Base-by-base conservation (phyloP, 2,329 filamentous ascomycete genomes). In the Arthrocladium fulminans region DNA sequence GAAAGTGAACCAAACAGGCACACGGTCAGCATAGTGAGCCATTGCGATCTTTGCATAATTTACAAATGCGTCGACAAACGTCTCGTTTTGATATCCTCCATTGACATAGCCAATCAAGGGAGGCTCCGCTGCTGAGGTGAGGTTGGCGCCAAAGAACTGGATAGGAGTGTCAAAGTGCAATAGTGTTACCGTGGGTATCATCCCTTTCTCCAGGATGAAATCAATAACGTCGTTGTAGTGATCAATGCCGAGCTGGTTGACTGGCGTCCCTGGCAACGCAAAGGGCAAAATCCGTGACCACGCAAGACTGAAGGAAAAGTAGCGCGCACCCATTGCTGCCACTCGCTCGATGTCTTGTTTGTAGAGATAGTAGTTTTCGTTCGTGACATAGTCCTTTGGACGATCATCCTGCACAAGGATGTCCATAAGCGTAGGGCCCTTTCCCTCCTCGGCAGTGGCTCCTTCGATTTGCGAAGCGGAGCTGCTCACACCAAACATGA, bases 201-300 rank as follows among this genome's bases (percentile, higher is more conserved):
- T 67, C 3, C 69, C 69, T 4, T 67, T 63, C 30, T 69, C 59
- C 0, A 73, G 55, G 17, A 66, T 62, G 10, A 63, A 65, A 24
- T 71, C 60, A 39, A 75, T 73, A 9, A 75, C 51, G 48, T 73
- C 69, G 27, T 73, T 65, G 50, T 75, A 75, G 49, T 75, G 73
- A 2, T 64, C 59, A 13, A 76, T 58, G 0, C 64, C 73, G 27
- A 67, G 57, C 47, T 71, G 60, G 46, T 75, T 76, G 49, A 76
- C 61, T 0, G 69, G 68, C 7, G 65, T 68, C 1, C 64, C 64
- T 0, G 66, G 63, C 0, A 64, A 52, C 2, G 67, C 70, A 47
- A 75, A 75, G 0, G 73, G 73, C 10, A 75, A 60, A 43, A 75
- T 71, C 0, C 73, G 65, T 1, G 67, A 62, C 73, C 72, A 76